These are phyloP conservation scores for Chlamydomonas sphaeroides DNA, from an alignment of 139 green algal genomes.

Conservation along the genomic window DNA sequence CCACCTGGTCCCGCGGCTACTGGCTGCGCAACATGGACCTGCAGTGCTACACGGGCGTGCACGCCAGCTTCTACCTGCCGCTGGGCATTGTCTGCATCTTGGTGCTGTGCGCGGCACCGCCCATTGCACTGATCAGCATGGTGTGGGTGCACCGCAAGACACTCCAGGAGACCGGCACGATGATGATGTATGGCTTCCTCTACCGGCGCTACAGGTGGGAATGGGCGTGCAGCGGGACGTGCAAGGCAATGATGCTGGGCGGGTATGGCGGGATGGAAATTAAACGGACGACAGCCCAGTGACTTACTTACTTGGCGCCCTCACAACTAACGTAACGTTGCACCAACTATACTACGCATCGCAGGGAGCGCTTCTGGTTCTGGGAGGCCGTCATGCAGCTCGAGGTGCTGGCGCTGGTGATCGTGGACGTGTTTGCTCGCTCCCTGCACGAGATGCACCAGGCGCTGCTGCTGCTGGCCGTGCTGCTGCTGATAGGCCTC, in stretches of 20 bases:
- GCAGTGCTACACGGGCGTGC: background rate
- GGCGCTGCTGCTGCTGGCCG: background rate
- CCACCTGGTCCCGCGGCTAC: background rate
- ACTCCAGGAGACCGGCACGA: background rate
- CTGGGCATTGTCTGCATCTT: background rate
- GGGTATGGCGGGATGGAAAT: too few species aligned
- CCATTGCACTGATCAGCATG: background rate
- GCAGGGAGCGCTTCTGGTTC: too few species aligned
- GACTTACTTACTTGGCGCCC: too few species aligned
- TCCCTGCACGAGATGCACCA: background rate
- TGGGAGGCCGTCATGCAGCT: background rate
- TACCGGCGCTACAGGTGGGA: slow-evolving; percentile 1
- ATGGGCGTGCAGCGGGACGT: too few species aligned
- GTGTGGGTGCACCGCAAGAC: background rate
- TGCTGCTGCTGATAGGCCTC: background rate
- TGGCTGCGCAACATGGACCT: background rate
- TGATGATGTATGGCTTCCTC: background rate
- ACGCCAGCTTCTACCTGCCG: background rate
- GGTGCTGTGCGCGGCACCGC: background rate
- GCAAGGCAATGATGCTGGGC: too few species aligned
- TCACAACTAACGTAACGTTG: too few species aligned
- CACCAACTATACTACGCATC: too few species aligned
- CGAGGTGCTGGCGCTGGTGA: background rate
- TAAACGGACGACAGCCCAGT: too few species aligned
- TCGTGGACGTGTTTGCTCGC: background rate